These are phyloP conservation scores for Malassezia slooffiae DNA, from an alignment of 1,284 basidiomycete genomes.

Conservation along the genomic window DNA sequence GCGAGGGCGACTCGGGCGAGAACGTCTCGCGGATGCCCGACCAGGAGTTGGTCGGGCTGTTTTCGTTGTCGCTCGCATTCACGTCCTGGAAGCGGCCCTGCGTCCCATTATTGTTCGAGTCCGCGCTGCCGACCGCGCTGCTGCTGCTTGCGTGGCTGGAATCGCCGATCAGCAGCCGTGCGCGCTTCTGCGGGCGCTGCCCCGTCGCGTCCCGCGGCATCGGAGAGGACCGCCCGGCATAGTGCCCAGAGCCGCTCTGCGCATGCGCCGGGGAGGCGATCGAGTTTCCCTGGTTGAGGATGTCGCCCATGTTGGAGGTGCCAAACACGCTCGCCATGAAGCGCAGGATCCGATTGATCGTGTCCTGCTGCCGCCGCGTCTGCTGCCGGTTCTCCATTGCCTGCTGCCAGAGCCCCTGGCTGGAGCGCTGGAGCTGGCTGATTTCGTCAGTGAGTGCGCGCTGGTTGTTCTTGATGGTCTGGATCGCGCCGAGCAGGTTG, in stretches of 20 bases:
- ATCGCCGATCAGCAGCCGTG: conserved; percentile 11
- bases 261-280: not conserved
- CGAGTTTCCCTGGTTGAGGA: no score
- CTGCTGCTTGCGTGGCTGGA: no score
- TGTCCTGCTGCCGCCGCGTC: conserved; percentile 85
- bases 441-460: conserved; percentile 75
- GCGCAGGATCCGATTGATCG: conserved; percentile 87
- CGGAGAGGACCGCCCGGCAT: not conserved
- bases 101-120: no score
- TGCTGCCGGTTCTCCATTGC: conserved; percentile 65
- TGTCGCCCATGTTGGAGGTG: conserved; percentile 32
- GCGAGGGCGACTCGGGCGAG: not conserved
- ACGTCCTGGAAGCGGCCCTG: conserved; percentile 6
- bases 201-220: not conserved
- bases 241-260: not conserved
- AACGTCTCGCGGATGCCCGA: not conserved
- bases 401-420: conserved; percentile 85
- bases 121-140: no score
- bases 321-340: conserved; percentile 91
- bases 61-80: conserved; percentile 15
- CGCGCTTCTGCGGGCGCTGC: conserved; percentile 10
- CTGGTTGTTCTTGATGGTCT: conserved; percentile 82
- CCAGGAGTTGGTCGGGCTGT: conserved; percentile 17
- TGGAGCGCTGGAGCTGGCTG: conserved; percentile 73
- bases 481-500: conserved; percentile 64